Evolutionary conservation across 768 basidiomycete species (phyloP).

Genomic region (Tylopilus intermedius): DNA sequence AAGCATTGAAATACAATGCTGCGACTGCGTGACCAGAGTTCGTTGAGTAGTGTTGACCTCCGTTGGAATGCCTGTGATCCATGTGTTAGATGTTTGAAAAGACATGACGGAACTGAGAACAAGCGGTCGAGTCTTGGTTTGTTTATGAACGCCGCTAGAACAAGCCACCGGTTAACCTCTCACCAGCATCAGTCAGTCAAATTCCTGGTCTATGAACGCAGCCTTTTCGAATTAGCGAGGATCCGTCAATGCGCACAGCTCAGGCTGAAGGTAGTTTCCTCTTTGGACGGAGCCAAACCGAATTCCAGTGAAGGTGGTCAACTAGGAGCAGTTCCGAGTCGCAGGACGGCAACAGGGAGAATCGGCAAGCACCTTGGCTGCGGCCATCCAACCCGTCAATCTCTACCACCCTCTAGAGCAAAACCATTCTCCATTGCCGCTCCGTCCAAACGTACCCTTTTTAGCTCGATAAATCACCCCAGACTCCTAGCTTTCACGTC

Average conservation of each 20-base stretch:
- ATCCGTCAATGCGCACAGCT: neutral
- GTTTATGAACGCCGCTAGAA: conserved; percentile 3
- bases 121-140: neutral
- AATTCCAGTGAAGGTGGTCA: neutral
- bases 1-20: conserved; percentile 9
- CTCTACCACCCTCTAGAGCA: neutral
- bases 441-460: neutral
- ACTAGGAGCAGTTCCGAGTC: neutral
- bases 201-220: neutral
- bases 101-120: no score
- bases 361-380: neutral
- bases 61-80: neutral
- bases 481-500: neutral
- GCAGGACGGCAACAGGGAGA: neutral
- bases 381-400: neutral
- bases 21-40: conserved; percentile 3
- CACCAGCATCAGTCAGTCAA: neutral
- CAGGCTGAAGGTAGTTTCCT: neutral
- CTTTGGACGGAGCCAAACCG: neutral
- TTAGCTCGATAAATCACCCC: neutral
- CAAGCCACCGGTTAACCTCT: neutral
- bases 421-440: neutral
- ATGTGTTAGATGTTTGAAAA: neutral
- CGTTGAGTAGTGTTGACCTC: neutral
- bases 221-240: neutral